Evolutionary conservation across 495 filamentous ascomycete genomes (phyloP), one percentile per base, ranked within the genome.

Genomic region (Chaetomium tenue): DNA sequence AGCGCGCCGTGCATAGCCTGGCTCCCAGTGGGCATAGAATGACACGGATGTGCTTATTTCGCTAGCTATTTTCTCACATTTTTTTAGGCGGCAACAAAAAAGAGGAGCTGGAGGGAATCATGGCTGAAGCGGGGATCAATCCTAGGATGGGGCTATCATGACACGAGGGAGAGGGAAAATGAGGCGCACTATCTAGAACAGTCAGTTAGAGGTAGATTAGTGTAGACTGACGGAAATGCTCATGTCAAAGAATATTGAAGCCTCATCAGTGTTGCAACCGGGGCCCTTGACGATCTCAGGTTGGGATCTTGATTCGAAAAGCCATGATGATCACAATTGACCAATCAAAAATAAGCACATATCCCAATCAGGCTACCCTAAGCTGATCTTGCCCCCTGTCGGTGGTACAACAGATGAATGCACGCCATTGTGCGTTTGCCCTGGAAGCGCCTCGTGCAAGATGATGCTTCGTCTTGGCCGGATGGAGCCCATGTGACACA

Each of bases 141-240:
- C 9, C 46, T 20, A 50, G 44, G 42, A 0, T 40, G 25, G 44
- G 28, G 44, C 9, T 37, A 16, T 28, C 9, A 23, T 60, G 25
- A 18, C 20, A 28, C 6, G 26, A 0, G 15, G 47, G 28, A 47
- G 46, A n/a, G 28, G 33, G 6, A 16, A 53, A 47, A 58, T 39
- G 63, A 33, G 61, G 37, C 44, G 50, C 63, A 66, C 60, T 68
- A 71, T 65, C 60, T 70, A 71, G 67, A 73, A 44, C 46, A 44
- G 65, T 63, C 65, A 64, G 67, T 63, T 71, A 71, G 67, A 71
- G 8, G 47, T 69, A 70, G 68, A 73, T 44, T 73, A 73, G 69
- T 33, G 3, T 33, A 37, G 33, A 74, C 60, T 61, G 66, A 68
- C 62, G 61, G 68, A 51, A 66, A 52, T 28, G 30, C 47, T 56